A percentile compares a stretch with the other conserved stretches of the same genome.
Evolutionary conservation across 106 monocot genomes (phyloP).

Genomic region (Dioscorea dumetorum): DNA sequence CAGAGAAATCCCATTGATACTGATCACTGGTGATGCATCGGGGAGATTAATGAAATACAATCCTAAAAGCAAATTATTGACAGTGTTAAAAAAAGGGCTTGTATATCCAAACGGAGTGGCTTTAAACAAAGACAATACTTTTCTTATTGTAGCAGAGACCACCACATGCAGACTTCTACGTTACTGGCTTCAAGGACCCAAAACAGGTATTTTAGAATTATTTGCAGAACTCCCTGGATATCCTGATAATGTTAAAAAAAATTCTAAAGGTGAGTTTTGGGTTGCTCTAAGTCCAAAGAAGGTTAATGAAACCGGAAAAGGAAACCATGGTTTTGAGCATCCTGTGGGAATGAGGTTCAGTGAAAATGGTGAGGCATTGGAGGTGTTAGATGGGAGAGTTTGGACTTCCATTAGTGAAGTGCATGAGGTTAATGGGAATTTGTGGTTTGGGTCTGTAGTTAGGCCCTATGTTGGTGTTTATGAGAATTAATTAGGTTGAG

Average conservation of each 20-base stretch:
- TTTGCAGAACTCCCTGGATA: slow-evolving; percentile 23
- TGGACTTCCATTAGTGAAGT: slow-evolving; percentile 26
- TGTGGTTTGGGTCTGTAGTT: slow-evolving; percentile 31
- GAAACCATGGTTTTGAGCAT: neutral
- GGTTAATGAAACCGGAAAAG: neutral
- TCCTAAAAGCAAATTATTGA: slow-evolving; percentile 6
- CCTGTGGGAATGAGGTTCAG: slow-evolving; percentile 23
- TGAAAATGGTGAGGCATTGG: slow-evolving; percentile 8
- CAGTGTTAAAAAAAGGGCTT: slow-evolving; percentile 13
- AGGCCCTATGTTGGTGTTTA: slow-evolving; percentile 21
- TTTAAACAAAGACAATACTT: slow-evolving; percentile 12
- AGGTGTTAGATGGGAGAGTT: slow-evolving; percentile 14
- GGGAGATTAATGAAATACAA: slow-evolving; percentile 28
- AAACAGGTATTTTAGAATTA: slow-evolving; percentile 1
- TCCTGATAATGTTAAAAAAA: slow-evolving; percentile 27
- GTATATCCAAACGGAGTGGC: slow-evolving; percentile 21
- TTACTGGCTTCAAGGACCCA: slow-evolving; percentile 26
- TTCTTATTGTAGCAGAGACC: slow-evolving; percentile 16
- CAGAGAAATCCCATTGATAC: slow-evolving; percentile 10
- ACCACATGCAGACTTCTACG: slow-evolving; percentile 2
- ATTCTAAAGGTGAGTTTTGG: slow-evolving; percentile 18
- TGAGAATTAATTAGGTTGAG: neutral
- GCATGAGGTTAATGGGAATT: slow-evolving; percentile 14
- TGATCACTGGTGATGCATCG: slow-evolving; percentile 11
- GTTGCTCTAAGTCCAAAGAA: slow-evolving; percentile 16